Evolutionary conservation across 805 yeast species (phyloP), one percentile per base, ranked within the genome.

Genomic region (Barnettozyma vustinii): DNA sequence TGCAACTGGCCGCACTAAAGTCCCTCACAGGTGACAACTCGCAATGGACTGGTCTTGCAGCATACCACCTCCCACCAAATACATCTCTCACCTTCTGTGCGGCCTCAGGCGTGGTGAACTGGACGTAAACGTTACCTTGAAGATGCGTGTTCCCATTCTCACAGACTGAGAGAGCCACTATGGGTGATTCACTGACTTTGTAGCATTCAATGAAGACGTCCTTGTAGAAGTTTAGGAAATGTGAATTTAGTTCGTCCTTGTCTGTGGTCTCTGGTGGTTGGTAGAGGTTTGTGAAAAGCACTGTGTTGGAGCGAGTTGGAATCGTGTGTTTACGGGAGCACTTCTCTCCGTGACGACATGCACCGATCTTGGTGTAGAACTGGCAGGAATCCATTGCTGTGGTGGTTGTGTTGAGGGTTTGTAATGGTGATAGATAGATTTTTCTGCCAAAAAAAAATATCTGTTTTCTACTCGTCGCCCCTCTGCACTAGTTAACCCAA

Each of bases 291-390:
- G 83, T 72, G 49, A 85, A 72, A 43, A 86, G 69, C 1, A 90
- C 73, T 0, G 92, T 84, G 47, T 73, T 71, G 1, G 96, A 84
- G 37, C 71, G 65, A 8, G 71, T 64, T 1, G 97, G 96, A 56
- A 76, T 76, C 19, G 76, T 71, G 64, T 90, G 91, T 49, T 75
- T 75, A 58, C 92, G 72, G 9, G 89, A 81, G 59, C 98, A 91
- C 57, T 83, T 84, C 50, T 83, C 90, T 0, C 97, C 97, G 64
- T 91, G 97, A 51, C 97, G 74, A 60, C 98, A 91, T 0, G 96
- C 95, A 0, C 98, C 98, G 27, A 89, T 87, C 62, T 84, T 87
- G 53, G 76, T 72, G 61, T 82, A 89, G 62, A 90, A 90, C 36
- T 79, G 70, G 55, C 84, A 78, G 33, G 19, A 13, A 35, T 59